Conservation (phyloP, 768 basidiomycete species). For the Suillus sp. region DNA sequence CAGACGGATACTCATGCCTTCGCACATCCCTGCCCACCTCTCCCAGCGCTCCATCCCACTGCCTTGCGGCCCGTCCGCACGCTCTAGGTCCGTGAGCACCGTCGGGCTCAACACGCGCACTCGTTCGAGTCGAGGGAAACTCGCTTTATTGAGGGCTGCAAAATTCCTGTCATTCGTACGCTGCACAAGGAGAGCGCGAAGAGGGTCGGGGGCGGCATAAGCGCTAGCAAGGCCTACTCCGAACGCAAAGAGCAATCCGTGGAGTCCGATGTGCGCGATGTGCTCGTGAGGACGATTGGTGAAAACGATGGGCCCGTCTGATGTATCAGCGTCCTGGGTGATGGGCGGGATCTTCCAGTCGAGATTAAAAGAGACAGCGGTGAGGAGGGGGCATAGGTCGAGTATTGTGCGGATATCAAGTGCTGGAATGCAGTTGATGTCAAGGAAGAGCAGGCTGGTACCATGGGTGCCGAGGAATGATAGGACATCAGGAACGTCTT, state of each 20-base stretch:
- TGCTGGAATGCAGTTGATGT: constrained; percentile 58
- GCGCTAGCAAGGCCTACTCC: constrained; percentile 57
- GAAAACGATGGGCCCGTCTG: constrained; percentile 39
- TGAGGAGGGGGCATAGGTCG: constrained; percentile 62
- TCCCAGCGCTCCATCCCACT: constrained; percentile 58
- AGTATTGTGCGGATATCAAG: constrained; percentile 63
- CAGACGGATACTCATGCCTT: constrained; percentile 51
- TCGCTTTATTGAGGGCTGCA: constrained; percentile 46
- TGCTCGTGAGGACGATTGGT: constrained; percentile 55
- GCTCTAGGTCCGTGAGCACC: constrained; percentile 60
- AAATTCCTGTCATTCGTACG: constrained; percentile 71
- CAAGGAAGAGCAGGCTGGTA: constrained; percentile 58
- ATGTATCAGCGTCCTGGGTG: constrained; percentile 20
- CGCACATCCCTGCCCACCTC: constrained; percentile 64
- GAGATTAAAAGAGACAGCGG: constrained; percentile 69
- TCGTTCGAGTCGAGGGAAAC: constrained; percentile 63
- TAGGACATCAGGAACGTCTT: constrained; percentile 58
- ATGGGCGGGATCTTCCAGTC: constrained; percentile 61
- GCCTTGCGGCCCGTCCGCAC: constrained; percentile 49
- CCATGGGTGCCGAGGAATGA: constrained; percentile 66
- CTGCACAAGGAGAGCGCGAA: constrained; percentile 46
- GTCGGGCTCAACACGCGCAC: constrained; percentile 60
- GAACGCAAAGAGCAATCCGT: constrained; percentile 70
- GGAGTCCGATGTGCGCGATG: constrained; percentile 65
- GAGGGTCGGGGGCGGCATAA: constrained; percentile 43